These are phyloP conservation scores for Carex arenaria DNA, from an alignment of 202 grass and related monocot species.

Conservation along the genomic window DNA sequence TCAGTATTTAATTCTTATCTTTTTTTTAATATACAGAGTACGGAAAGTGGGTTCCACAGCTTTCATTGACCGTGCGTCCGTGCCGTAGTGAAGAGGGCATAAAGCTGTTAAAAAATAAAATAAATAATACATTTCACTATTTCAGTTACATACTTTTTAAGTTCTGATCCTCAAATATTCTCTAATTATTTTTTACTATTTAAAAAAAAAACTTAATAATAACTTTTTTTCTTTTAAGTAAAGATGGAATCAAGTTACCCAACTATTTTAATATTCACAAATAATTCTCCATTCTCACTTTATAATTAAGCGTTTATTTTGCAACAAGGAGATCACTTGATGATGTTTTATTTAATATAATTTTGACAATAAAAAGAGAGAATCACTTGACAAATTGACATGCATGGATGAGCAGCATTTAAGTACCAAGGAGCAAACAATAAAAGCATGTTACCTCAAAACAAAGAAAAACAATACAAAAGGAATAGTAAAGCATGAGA, in stretches of 20 bases:
- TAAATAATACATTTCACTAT: not conserved
- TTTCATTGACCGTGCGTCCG: not conserved
- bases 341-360: no score
- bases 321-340: no score
- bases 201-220: not conserved
- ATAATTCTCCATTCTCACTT: no score
- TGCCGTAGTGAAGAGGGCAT: not conserved
- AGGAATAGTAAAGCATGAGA: not conserved
- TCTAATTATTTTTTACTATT: not conserved
- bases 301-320: not conserved
- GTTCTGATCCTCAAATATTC: not conserved
- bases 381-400: no score
- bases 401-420: not conserved
- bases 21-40: not conserved
- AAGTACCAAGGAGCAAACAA: not conserved
- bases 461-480: not conserved
- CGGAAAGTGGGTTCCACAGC: not conserved
- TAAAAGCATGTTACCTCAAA: not conserved
- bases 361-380: no score
- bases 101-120: not conserved
- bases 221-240: no score
- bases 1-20: not conserved
- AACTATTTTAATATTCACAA: no score
- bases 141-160: not conserved
- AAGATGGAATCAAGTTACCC: rapidly evolving